Evolutionary conservation across 805 yeast genomes (phyloP).

Genomic region (Wickerhamomyces bisporus): DNA sequence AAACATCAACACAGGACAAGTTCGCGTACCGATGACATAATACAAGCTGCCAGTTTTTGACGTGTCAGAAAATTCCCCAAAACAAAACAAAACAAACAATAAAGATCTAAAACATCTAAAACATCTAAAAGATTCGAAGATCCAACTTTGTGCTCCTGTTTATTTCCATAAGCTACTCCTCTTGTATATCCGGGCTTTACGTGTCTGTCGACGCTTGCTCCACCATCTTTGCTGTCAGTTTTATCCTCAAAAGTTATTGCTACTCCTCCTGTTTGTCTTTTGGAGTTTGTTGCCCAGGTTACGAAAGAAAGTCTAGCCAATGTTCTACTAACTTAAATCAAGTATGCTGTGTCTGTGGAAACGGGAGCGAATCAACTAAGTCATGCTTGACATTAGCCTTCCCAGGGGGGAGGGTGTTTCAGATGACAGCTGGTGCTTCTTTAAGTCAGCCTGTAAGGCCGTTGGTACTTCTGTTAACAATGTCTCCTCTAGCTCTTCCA

Average conservation of each 20-base stretch:
- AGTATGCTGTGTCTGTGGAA: slow-evolving; percentile 62
- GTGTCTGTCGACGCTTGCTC: neutral
- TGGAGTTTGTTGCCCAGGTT: slow-evolving; percentile 81
- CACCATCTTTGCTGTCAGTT: neutral
- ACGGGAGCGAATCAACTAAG: slow-evolving; percentile 47
- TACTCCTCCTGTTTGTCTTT: slow-evolving; percentile 86
- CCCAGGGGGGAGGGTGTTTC: slow-evolving; percentile 58
- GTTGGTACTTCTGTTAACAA: slow-evolving; percentile 34
- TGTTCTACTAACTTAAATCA: slow-evolving; percentile 62
- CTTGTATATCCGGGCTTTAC: neutral
- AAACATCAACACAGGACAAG: too few species aligned
- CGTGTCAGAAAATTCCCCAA: too few species aligned
- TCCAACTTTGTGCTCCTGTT: too few species aligned
- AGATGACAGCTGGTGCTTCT: slow-evolving; percentile 53
- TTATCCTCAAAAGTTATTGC: slow-evolving; percentile 32
- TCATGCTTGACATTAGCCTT: slow-evolving; percentile 64
- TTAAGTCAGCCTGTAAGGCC: slow-evolving; percentile 47
- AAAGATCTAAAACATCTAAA: too few species aligned
- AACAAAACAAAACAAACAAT: too few species aligned
- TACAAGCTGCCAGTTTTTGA: too few species aligned
- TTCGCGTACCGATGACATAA: too few species aligned
- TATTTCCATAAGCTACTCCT: too few species aligned
- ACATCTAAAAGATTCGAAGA: too few species aligned
- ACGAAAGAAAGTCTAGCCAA: slow-evolving; percentile 43
- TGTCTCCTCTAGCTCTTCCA: slow-evolving; percentile 21